Evolutionary conservation across 805 yeast genomes (phyloP).

Genomic region (Metschnikowia peoriensis): DNA sequence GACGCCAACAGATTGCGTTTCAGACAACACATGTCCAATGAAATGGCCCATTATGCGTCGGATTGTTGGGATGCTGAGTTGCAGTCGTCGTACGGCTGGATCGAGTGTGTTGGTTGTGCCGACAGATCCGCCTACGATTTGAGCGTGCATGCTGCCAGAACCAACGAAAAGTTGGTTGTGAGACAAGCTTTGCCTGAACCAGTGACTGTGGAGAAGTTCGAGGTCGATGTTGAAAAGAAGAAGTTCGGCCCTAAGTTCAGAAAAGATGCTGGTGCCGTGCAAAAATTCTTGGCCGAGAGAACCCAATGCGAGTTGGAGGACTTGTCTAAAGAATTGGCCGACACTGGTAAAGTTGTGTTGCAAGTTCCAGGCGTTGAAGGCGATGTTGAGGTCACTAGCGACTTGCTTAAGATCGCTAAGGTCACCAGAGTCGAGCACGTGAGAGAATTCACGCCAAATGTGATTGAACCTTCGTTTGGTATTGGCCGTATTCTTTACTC

Average conservation of each 20-base stretch:
- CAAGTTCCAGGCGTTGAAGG: constrained; percentile 59
- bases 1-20: constrained; percentile 81
- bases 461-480: constrained; percentile 99
- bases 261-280: constrained; percentile 93
- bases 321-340: constrained; percentile 64
- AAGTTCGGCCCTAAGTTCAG: constrained; percentile 97
- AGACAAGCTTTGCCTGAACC: constrained; percentile 89
- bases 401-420: constrained; percentile 72
- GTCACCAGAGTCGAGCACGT: constrained; percentile 82
- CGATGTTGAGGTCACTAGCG: constrained; percentile 64
- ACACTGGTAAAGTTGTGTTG: constrained; percentile 62
- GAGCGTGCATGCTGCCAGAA: constrained; percentile 90
- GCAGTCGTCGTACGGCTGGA: constrained; percentile 96
- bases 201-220: constrained; percentile 73
- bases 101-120: constrained; percentile 99
- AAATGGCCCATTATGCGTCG: constrained; percentile 99
- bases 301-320: constrained; percentile 83
- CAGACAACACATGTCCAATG: constrained; percentile 98
- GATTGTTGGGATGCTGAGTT: constrained; percentile 99
- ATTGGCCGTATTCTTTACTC: constrained; percentile 95
- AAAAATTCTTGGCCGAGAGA: constrained; percentile 69
- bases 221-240: constrained; percentile 87
- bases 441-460: constrained; percentile 95
- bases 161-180: constrained; percentile 92
- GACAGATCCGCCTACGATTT: constrained; percentile 98